Conservation (phyloP, 768 basidiomycete genomes). For the Tylopilus balloui region DNA sequence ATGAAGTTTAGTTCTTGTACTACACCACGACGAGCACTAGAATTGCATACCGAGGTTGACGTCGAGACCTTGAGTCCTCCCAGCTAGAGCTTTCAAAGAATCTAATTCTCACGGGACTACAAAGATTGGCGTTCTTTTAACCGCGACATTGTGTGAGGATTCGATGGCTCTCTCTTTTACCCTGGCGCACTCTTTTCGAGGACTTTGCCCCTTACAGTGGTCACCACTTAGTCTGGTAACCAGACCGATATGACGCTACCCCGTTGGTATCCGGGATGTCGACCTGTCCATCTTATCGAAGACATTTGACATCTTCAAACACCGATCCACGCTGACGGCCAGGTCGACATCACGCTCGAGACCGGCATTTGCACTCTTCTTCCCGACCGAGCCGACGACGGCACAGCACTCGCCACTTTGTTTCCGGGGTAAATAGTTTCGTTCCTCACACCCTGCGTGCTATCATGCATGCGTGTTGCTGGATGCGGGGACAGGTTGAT, state of each 20-base stretch:
- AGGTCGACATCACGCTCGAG: conserved; percentile 28
- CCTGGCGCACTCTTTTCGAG: conserved; percentile 26
- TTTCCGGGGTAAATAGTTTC: conserved; percentile 22
- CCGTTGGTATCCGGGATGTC: conserved; percentile 32
- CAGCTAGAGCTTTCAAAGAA: conserved; percentile 1
- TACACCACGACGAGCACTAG: too few species aligned
- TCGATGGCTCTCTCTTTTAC: too few species aligned
- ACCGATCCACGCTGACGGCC: conserved; percentile 17
- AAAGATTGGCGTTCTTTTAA: too few species aligned
- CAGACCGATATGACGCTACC: too few species aligned
- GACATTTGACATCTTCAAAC: conserved; percentile 26
- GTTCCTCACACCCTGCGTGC: neutral
- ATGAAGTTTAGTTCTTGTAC: too few species aligned
- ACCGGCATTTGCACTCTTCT: conserved; percentile 32
- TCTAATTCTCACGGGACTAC: neutral
- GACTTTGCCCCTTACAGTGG: conserved; percentile 30
- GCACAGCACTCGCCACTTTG: conserved; percentile 14
- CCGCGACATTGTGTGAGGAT: too few species aligned
- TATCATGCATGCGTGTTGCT: neutral
- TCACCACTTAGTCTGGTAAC: too few species aligned
- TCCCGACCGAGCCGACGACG: conserved; percentile 21
- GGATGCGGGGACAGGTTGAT: conserved; percentile 16
- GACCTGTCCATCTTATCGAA: conserved; percentile 27
- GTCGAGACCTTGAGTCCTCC: neutral
- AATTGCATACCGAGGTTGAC: too few species aligned